These are phyloP conservation scores for Zangia roseola DNA, from an alignment of 768 basidiomycete genomes.

Conservation along the genomic window DNA sequence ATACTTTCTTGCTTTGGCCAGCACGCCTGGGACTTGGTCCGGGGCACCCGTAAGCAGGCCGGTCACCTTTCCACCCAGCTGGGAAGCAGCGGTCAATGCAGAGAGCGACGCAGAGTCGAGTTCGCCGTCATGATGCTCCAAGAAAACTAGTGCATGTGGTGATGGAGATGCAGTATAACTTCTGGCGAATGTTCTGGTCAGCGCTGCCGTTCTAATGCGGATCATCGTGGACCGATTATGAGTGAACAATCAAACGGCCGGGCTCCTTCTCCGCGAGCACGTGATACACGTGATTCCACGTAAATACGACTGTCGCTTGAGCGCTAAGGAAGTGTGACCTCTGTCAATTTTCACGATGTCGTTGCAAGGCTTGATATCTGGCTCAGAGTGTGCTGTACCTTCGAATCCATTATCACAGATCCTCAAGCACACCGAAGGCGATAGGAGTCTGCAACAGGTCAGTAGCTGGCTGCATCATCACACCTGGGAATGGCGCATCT, in stretches of 20 bases:
- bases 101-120: conserved; percentile 85
- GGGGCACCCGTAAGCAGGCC: conserved; percentile 70
- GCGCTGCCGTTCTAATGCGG: conserved; percentile 16
- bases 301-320: not conserved
- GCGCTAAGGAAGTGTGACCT: no score
- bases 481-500: not conserved
- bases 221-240: conserved; percentile 12
- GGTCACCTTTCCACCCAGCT: conserved; percentile 84
- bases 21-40: conserved; percentile 60
- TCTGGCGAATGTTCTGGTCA: conserved; percentile 33
- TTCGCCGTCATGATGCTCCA: conserved; percentile 82
- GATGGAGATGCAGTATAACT: conserved; percentile 59
- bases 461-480: conserved; percentile 9
- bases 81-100: conserved; percentile 86
- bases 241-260: not conserved
- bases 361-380: conserved; percentile 77
- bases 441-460: conserved; percentile 86
- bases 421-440: conserved; percentile 85
- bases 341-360: no score
- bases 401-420: conserved; percentile 88
- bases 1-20: conserved; percentile 82
- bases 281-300: conserved; percentile 11
- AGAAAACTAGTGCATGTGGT: conserved; percentile 80
- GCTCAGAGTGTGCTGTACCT: conserved; percentile 82
- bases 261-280: conserved; percentile 6